Evolutionary conservation across 176 grass and related monocot species (phyloP), one percentile per base, ranked within the genome.

Genomic region (Zoysia pacifica): DNA sequence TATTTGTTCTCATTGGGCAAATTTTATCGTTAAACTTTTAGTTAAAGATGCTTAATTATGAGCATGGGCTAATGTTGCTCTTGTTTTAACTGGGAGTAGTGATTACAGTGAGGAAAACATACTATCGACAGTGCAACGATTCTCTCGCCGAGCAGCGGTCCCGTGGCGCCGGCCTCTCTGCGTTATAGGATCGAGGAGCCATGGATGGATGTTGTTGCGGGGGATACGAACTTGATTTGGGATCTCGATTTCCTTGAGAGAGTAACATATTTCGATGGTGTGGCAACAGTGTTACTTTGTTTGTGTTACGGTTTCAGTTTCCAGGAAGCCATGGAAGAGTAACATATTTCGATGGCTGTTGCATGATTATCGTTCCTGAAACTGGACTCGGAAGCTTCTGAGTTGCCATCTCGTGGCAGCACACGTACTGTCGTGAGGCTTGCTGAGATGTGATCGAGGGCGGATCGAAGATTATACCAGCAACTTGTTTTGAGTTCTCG

Each of bases 161-260:
- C 28, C 28, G 28, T 28, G 28, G 28, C 28, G 28, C 28, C 28
- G 28, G 28, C 28, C 28, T 28, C 28, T 28, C 28, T 28, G 28
- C 28, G 28, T 28, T 59, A 71, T 81, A 71, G 87, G 71, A 76
- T 55, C 28, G 28, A 28, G 28, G 46, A 71, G 65, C 42, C 82
- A 77, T 73, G 72, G 28, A 28, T 28, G 28, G 77, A 89, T 81
- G 77, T 89, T 81, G 77, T 81, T 85, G 43, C 76, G 2, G 77
- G 28, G 87, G 79, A 65, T 16, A 16, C 35, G 72, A 18, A 40
- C 11, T 39, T 18, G 43, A 12, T 58, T 65, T 72, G 42, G 85
- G 77, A 89, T 89, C 82, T 89, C 59, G 82, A 76, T 76, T 79
- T 79, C 76, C 65, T 89, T 72, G 77, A 84, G 81, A 40, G 11